Percentiles rank a stretch among this genome's conserved stretches.
Conservation (phyloP, 345 rosid species). For the Cardamine chenopodiifolia region DNA sequence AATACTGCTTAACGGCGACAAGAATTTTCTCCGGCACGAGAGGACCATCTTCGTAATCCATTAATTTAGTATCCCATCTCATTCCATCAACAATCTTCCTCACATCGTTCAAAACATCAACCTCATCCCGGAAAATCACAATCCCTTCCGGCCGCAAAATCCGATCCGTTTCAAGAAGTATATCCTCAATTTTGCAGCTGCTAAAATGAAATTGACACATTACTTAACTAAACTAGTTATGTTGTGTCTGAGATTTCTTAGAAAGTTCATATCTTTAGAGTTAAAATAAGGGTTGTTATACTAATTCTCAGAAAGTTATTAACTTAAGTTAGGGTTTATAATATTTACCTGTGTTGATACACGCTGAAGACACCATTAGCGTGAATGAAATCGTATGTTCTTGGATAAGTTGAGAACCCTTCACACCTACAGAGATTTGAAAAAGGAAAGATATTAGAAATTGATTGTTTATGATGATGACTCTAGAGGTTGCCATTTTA, state of each 20-base stretch:
- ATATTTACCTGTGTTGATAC: constrained; percentile 61
- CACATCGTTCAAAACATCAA: constrained; percentile 75
- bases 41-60: constrained; percentile 98
- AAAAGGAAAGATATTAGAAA: neutral
- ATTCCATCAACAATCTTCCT: constrained; percentile 70
- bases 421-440: constrained; percentile 69
- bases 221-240: neutral
- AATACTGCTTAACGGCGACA: constrained; percentile 76
- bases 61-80: constrained; percentile 90
- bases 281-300: neutral
- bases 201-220: neutral
- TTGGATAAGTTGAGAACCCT: constrained; percentile 98
- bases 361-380: constrained; percentile 79
- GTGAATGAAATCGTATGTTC: constrained; percentile 91
- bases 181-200: constrained; percentile 84
- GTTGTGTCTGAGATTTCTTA: neutral
- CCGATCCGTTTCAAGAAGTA: constrained; percentile 90
- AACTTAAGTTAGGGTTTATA: constrained; percentile 4
- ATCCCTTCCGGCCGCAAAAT: constrained; percentile 89
- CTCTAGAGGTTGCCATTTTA: neutral
- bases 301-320: constrained; percentile 15
- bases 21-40: constrained; percentile 84
- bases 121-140: constrained; percentile 79
- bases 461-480: neutral
- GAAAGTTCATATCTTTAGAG: neutral